Percentiles rank a stretch among this genome's conserved stretches.
Conservation (phyloP, 495 filamentous ascomycete species). For the Daldinia decipiens region DNA sequence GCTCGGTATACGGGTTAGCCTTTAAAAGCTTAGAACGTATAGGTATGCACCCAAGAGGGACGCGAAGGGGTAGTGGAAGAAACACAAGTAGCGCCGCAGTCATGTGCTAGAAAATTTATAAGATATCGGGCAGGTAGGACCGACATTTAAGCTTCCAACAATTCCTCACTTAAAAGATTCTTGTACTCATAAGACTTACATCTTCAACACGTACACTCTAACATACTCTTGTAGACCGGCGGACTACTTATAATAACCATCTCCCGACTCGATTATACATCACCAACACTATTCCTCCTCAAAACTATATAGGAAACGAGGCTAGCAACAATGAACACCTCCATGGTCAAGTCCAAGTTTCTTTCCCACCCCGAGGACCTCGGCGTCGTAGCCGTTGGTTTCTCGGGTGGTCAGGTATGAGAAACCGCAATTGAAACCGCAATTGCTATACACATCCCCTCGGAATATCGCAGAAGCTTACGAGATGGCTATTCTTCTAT, state of each 20-base stretch:
- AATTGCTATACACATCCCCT: conserved; percentile 4
- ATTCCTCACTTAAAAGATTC: background rate
- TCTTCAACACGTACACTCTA: background rate
- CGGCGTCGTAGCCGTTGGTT: conserved; percentile 93
- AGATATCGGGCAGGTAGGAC: conserved; percentile 3
- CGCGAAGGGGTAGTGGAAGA: background rate
- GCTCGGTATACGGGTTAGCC: conserved; percentile 25
- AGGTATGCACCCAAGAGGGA: background rate
- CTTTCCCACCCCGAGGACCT: conserved; percentile 80
- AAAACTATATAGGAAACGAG: background rate
- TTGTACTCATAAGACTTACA: background rate
- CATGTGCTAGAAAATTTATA: conserved; percentile 32
- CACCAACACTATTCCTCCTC: no score
- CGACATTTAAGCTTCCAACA: conserved; percentile 5
- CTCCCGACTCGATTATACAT: background rate
- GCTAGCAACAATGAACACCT: conserved; percentile 59
- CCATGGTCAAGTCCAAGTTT: conserved; percentile 83
- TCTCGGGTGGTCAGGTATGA: conserved; percentile 93
- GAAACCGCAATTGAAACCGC: conserved; percentile 17
- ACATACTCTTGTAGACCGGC: background rate
- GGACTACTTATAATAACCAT: background rate
- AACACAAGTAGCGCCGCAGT: conserved; percentile 26
- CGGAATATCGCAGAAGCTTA: conserved; percentile 16
- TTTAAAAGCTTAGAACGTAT: conserved; percentile 20
- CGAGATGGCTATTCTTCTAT: conserved; percentile 22